Evolutionary conservation across 2,329 filamentous ascomycete genomes (phyloP).

Genomic region (Aureobasidium zeae): DNA sequence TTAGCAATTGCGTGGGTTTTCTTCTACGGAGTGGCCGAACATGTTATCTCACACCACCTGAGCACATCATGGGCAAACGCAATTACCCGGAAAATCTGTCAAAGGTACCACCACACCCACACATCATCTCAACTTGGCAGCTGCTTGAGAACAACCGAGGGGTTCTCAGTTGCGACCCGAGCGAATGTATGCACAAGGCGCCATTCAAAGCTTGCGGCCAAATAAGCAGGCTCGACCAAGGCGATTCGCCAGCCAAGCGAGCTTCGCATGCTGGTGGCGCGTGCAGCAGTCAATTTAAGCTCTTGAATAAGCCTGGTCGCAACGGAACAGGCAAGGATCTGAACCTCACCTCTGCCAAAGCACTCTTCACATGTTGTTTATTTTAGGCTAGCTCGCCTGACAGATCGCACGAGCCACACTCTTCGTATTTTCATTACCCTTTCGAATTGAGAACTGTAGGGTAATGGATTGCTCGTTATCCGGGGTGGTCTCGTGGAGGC

Average conservation of each 20-base stretch:
- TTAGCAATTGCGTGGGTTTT: neutral
- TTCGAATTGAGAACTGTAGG: slow-evolving; percentile 8
- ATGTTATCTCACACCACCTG: neutral
- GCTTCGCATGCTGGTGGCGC: slow-evolving; percentile 9
- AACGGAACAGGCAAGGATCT: too few species aligned
- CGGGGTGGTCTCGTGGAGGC: slow-evolving; percentile 1
- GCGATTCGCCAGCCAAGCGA: slow-evolving; percentile 6
- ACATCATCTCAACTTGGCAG: neutral
- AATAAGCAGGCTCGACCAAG: neutral
- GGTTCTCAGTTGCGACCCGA: neutral
- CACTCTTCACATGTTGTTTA: too few species aligned
- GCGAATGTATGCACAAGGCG: neutral
- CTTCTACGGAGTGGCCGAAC: neutral
- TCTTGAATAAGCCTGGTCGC: slow-evolving; percentile 1
- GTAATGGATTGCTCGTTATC: slow-evolving; percentile 15
- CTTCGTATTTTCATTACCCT: slow-evolving; percentile 6
- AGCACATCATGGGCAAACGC: too few species aligned
- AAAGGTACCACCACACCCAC: too few species aligned
- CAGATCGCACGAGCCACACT: slow-evolving; percentile 13
- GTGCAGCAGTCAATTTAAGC: neutral
- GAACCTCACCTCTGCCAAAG: too few species aligned
- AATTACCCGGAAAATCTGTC: too few species aligned
- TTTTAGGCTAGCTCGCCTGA: neutral
- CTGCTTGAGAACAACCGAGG: neutral
- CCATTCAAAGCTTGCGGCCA: slow-evolving; percentile 3